Evolutionary conservation across 768 basidiomycete species (phyloP).

Genomic region (Pleurotus platypus): DNA sequence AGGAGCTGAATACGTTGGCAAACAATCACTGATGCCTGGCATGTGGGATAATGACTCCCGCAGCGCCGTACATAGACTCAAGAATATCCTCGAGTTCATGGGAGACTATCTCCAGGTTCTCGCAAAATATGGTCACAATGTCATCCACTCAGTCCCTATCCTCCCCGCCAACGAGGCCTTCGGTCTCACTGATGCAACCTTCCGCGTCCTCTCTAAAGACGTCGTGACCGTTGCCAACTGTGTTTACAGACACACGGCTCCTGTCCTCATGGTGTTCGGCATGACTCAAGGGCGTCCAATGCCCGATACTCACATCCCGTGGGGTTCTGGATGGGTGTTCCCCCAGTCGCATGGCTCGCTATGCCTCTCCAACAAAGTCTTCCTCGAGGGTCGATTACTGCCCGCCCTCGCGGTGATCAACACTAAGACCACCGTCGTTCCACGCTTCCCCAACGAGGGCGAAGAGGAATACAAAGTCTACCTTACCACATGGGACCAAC

Average conservation of each 20-base stretch:
- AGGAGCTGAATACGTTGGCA: conserved; percentile 12
- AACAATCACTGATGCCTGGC: conserved; percentile 13
- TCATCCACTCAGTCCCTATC: conserved; percentile 1
- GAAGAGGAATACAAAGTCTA: conserved; percentile 13
- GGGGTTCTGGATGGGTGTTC: conserved; percentile 8
- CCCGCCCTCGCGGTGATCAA: conserved; percentile 10
- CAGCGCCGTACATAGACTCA: background rate
- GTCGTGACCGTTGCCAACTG: background rate
- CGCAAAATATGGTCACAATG: background rate
- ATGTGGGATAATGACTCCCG: conserved; percentile 10
- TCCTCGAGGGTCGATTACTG: conserved; percentile 15
- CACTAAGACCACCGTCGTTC: conserved; percentile 9
- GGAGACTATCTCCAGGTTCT: background rate
- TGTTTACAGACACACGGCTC: background rate
- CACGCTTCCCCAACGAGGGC: conserved; percentile 12
- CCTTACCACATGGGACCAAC: conserved; percentile 13
- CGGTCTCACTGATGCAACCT: conserved; percentile 1
- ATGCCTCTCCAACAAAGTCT: conserved; percentile 12
- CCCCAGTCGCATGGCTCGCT: conserved; percentile 12
- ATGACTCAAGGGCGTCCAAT: conserved; percentile 1
- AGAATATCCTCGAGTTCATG: conserved; percentile 1
- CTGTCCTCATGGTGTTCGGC: background rate
- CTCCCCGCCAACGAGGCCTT: background rate
- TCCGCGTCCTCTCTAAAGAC: conserved; percentile 3
- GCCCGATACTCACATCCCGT: conserved; percentile 5